Evolutionary conservation across 73 alveolate genomes (phyloP), one percentile per base, ranked within the genome.

Genomic region (Paramecium sexaurelia): DNA sequence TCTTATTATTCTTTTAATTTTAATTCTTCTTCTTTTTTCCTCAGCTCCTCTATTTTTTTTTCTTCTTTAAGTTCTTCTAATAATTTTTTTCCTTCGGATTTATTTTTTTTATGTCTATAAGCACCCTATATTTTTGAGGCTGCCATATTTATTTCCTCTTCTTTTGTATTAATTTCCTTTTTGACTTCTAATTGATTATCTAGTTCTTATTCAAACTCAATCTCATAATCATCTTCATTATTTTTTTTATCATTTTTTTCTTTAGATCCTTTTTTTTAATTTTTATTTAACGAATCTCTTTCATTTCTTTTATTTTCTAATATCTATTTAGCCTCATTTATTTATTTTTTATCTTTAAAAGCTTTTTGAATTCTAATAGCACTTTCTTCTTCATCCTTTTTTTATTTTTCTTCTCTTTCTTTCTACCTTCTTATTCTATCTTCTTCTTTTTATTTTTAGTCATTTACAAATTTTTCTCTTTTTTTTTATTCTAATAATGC

Each of bases 401-500:
- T 71, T 66, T 26, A 26, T 71, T 35, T 20, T 11, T 71, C 86
- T 71, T 35, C 43, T 20, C 43, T 71, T 45, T 29, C 43, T 10
- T 61, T 29, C 43, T 61, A 26, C 7, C 83, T 61, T 61, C 83
- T 61, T 29, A 61, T 26, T 5, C 83, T 61, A 24, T 61, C 83
- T 26, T 61, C 83, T 26, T 61, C 83, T 61, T 61, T 61, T 61
- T 61, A n/a, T 11, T 61, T 61, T 32, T 61, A 61, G 1, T 61
- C 83, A 32, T 61, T 61, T 9, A 61, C 83, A 13, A 61, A 61
- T 3, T 61, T 61, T 32, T 73, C 87, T 73, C 33, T 36, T 20
- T 73, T 73, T 73, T 73, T 73, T 39, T 73, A 73, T 36, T 73
- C 87, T 36, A 73, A 39, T 36, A 73, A 73, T 73, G 36, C 57